A percentile compares a stretch with the other conserved stretches of the same genome.
Evolutionary conservation across 2,329 filamentous ascomycete species (phyloP).

Genomic region (Helotiales sp.): DNA sequence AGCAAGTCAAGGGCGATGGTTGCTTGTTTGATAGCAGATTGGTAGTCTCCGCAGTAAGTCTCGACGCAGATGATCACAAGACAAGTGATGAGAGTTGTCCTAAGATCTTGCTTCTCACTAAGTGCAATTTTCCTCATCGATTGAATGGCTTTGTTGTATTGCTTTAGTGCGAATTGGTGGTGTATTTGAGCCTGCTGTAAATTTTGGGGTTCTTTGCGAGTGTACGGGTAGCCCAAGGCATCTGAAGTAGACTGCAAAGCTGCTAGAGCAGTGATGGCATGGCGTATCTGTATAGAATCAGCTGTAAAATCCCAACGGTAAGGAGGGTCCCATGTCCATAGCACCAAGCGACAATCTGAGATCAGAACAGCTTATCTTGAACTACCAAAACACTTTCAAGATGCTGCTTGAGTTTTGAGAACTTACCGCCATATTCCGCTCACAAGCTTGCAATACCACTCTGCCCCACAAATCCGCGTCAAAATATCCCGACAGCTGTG

Average conservation of each 20-base stretch:
- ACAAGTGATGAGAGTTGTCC: slow-evolving; percentile 59
- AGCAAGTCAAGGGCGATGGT: not conserved
- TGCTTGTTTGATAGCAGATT: slow-evolving; percentile 49
- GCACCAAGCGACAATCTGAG: too few relatives aligned
- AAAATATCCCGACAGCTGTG: too few relatives aligned
- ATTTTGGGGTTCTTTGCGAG: slow-evolving; percentile 29
- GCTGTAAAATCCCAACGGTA: slow-evolving; percentile 63
- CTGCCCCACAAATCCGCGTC: too few relatives aligned
- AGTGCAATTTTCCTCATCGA: slow-evolving; percentile 45
- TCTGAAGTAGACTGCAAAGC: slow-evolving; percentile 65
- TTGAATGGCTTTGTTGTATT: slow-evolving; percentile 56
- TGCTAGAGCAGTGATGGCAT: slow-evolving; percentile 63
- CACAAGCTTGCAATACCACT: too few relatives aligned
- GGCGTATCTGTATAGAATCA: slow-evolving; percentile 56
- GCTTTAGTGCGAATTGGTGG: slow-evolving; percentile 57
- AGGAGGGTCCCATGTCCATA: slow-evolving; percentile 66
- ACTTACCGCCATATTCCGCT: too few relatives aligned
- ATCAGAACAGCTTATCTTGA: too few relatives aligned
- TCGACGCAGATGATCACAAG: slow-evolving; percentile 66
- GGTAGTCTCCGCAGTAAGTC: slow-evolving; percentile 61
- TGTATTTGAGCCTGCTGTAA: slow-evolving; percentile 37
- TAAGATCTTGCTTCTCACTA: slow-evolving; percentile 41
- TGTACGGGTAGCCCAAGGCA: slow-evolving; percentile 39
- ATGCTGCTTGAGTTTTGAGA: too few relatives aligned
- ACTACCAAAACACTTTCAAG: too few relatives aligned